Evolutionary conservation across 1,139 yeast species (phyloP).

Genomic region (Candida dubliniensis): DNA sequence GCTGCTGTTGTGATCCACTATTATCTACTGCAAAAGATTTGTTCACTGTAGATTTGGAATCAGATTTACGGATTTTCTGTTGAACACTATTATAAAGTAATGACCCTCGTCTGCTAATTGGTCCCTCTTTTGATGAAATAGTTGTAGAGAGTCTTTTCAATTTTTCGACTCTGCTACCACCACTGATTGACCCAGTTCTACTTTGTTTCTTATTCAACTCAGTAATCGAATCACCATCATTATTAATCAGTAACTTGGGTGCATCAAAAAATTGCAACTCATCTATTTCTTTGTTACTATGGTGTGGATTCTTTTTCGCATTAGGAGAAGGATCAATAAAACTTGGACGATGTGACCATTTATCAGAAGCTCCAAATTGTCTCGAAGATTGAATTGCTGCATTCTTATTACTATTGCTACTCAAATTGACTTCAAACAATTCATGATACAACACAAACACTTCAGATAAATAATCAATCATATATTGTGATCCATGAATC

Average conservation of each 20-base stretch:
- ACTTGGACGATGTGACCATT: slow-evolving; percentile 52
- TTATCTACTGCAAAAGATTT: neutral
- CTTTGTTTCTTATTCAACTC: neutral
- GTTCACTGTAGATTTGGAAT: neutral
- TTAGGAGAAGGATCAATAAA: slow-evolving; percentile 35
- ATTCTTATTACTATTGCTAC: slow-evolving; percentile 8
- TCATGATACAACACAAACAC: slow-evolving; percentile 61
- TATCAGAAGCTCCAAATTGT: slow-evolving; percentile 15
- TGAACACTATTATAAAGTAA: slow-evolving; percentile 1
- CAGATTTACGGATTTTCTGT: slow-evolving; percentile 7
- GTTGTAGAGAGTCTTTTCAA: slow-evolving; percentile 14
- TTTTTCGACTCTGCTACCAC: slow-evolving; percentile 12
- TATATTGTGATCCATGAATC: slow-evolving; percentile 57
- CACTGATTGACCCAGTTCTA: neutral
- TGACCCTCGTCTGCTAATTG: slow-evolving; percentile 8
- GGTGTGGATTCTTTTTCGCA: slow-evolving; percentile 1
- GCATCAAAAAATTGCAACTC: too few species aligned
- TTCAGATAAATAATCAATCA: slow-evolving; percentile 66
- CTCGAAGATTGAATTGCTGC: slow-evolving; percentile 12
- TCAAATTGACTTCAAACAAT: slow-evolving; percentile 44
- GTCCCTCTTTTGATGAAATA: slow-evolving; percentile 8
- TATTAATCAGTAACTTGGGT: neutral
- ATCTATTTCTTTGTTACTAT: too few species aligned
- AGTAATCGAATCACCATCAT: neutral
- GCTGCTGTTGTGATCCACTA: neutral